Percentiles rank a stretch among this genome's conserved stretches.
phyloP scores from a whole-genome alignment of 2,329 filamentous ascomycete species.

The Hymenoscyphus scutula region DNA sequence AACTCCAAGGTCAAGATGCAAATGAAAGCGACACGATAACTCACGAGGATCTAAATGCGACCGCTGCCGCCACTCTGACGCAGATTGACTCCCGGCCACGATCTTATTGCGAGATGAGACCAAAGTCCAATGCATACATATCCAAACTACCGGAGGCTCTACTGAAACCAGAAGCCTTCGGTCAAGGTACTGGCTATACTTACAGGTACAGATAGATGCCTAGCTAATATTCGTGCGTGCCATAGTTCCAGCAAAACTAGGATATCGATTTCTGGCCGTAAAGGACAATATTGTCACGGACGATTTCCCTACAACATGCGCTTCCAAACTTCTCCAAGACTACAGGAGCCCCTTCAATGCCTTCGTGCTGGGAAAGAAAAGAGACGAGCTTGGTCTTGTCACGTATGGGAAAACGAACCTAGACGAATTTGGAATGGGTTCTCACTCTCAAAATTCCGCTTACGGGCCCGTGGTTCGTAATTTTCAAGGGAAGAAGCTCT shows the following conservation, averaged over 20 bases:
- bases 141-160: no score
- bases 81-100: neutral
- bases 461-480: constrained; percentile 52
- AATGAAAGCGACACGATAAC: neutral
- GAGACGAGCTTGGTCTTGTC: constrained; percentile 51
- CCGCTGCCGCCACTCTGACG: neutral
- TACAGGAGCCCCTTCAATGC: constrained; percentile 79
- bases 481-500: constrained; percentile 46
- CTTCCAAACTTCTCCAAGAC: constrained; percentile 68
- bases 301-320: constrained; percentile 74
- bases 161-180: no score
- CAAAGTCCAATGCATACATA: constrained; percentile 3
- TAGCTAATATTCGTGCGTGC: neutral
- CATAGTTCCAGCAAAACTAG: neutral
- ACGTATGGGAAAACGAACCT: constrained; percentile 84
- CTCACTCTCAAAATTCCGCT: constrained; percentile 68
- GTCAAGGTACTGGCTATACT: no score
- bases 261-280: constrained; percentile 42
- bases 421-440: constrained; percentile 96
- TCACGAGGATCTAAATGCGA: neutral
- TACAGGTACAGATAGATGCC: neutral
- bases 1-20: no score
- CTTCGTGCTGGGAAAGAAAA: constrained; percentile 65
- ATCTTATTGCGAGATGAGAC: neutral
- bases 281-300: constrained; percentile 76